Evolutionary conservation across 2,329 filamentous ascomycete genomes (phyloP).

Genomic region (Zymoseptoria pseudotritici): DNA sequence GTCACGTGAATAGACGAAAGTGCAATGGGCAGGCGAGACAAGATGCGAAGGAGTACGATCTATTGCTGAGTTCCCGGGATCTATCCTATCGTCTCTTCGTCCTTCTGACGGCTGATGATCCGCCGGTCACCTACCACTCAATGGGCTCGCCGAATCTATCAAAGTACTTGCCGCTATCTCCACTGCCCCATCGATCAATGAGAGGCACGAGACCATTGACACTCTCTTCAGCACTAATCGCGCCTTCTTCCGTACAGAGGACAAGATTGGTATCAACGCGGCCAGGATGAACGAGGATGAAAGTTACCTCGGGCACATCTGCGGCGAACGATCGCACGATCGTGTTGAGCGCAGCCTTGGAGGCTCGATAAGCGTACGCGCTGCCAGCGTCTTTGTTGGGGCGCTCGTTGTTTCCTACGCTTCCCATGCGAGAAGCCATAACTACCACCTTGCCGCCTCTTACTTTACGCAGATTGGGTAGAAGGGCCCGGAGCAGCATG

Average conservation of each 20-base stretch:
- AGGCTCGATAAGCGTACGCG: conserved; percentile 42
- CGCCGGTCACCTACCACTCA: conserved; percentile 34
- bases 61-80: not conserved
- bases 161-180: conserved; percentile 35
- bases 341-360: conserved; percentile 42
- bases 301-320: conserved; percentile 37
- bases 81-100: not conserved
- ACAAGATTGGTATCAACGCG: conserved; percentile 41
- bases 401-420: conserved; percentile 31
- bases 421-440: conserved; percentile 41
- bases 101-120: not conserved
- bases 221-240: conserved; percentile 37
- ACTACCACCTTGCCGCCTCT: conserved; percentile 32
- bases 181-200: conserved; percentile 28
- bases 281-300: conserved; percentile 40
- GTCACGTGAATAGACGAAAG: not conserved
- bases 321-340: conserved; percentile 38
- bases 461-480: conserved; percentile 28
- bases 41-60: no score
- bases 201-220: conserved; percentile 32
- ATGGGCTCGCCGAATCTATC: conserved; percentile 39
- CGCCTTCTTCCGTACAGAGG: conserved; percentile 39
- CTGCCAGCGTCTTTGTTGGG: conserved; percentile 28
- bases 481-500: conserved; percentile 30
- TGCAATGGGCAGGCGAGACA: no score